Evolutionary conservation across 257 asterid species (phyloP).

Genomic region (Solanum rostratum): DNA sequence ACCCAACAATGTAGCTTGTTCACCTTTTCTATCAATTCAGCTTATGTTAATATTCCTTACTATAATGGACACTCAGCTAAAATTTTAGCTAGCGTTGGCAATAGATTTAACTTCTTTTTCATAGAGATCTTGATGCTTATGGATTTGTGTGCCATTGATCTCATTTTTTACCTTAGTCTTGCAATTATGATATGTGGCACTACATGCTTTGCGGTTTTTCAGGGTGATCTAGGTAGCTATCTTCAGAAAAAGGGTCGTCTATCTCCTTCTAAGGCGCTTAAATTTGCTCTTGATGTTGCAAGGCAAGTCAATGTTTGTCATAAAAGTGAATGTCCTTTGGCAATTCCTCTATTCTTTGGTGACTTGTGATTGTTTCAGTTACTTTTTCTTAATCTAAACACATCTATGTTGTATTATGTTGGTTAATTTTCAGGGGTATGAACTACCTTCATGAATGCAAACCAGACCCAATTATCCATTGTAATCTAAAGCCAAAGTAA

Average conservation of each 20-base stretch:
- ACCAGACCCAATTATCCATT: constrained; percentile 89
- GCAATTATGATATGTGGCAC: background rate
- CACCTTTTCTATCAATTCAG: background rate
- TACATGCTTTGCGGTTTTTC: constrained; percentile 12
- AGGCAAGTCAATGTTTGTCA: constrained; percentile 36
- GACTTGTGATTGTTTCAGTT: background rate
- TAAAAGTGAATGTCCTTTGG: background rate
- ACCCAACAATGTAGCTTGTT: background rate
- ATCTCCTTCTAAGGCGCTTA: constrained; percentile 73
- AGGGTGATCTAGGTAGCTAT: constrained; percentile 75
- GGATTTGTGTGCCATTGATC: background rate
- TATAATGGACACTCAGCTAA: background rate
- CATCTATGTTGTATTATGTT: background rate
- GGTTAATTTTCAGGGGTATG: constrained; percentile 65
- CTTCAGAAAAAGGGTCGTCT: constrained; percentile 90
- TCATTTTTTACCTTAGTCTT: background rate
- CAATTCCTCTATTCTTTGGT: background rate
- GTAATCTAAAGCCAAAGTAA: constrained; percentile 91
- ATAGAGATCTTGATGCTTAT: background rate
- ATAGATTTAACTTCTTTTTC: background rate
- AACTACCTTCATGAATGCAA: constrained; percentile 95
- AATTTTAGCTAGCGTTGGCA: background rate
- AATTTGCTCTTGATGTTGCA: constrained; percentile 85
- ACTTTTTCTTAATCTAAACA: background rate
- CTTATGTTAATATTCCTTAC: background rate